A percentile compares a stretch with the other conserved stretches of the same genome.
Evolutionary conservation across 257 asterid genomes (phyloP).

Genomic region (Solanum sparsipilum): DNA sequence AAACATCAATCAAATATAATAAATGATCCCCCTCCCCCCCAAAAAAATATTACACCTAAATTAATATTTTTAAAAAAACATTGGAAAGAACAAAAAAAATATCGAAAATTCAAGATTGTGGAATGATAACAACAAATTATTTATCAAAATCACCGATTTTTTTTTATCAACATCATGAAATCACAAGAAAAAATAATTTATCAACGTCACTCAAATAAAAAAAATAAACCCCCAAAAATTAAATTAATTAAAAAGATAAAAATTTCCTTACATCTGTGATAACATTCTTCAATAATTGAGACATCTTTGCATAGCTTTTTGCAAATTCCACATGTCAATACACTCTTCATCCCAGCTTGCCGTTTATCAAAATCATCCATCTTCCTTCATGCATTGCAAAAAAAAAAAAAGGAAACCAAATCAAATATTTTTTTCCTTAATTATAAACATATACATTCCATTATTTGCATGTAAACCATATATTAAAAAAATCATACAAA

Average conservation of each 20-base stretch:
- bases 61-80: background rate
- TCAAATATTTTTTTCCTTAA: background rate
- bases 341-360: background rate
- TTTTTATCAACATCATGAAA: no score
- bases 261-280: background rate
- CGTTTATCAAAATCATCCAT: background rate
- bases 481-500: background rate
- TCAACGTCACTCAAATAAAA: background rate
- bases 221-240: background rate
- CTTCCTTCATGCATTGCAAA: background rate
- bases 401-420: background rate
- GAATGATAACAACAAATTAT: no score
- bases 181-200: no score
- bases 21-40: background rate
- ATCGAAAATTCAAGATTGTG: no score
- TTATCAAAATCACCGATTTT: no score
- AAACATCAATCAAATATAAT: background rate
- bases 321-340: conserved; percentile 9
- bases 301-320: background rate
- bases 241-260: no score
- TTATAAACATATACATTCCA: background rate
- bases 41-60: background rate
- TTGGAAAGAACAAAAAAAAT: no score
- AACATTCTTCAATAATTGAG: conserved; percentile 7
- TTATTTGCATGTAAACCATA: background rate